phyloP scores from a whole-genome alignment of 1,139 yeast species.

The Candida sp. region DNA sequence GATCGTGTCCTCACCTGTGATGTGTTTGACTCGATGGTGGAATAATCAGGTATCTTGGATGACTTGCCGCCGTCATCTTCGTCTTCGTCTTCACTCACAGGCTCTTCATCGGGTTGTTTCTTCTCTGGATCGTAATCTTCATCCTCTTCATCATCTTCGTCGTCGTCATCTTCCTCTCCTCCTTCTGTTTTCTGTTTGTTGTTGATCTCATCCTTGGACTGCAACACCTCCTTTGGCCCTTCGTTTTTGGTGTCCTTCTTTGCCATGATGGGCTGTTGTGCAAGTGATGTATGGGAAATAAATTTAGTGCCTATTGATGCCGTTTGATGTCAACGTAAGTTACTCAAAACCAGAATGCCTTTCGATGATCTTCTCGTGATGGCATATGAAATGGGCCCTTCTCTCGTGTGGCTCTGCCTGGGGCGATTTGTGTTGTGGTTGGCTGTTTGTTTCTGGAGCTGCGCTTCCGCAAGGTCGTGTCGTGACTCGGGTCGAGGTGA shows the following conservation, averaged over 20 bases:
- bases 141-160: slow-evolving; percentile 17
- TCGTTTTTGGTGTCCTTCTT: background rate
- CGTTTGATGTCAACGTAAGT: background rate
- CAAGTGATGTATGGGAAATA: background rate
- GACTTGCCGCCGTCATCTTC: slow-evolving; percentile 25
- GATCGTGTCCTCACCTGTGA: slow-evolving; percentile 44
- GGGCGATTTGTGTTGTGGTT: background rate
- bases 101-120: slow-evolving; percentile 14
- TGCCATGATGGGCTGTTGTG: background rate
- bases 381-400: background rate
- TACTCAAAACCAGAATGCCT: background rate
- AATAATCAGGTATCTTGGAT: slow-evolving; percentile 36
- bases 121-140: slow-evolving; percentile 18
- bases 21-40: slow-evolving; percentile 33
- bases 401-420: background rate
- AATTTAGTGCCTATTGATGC: background rate
- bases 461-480: too few species aligned
- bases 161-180: slow-evolving; percentile 5
- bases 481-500: background rate
- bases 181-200: background rate
- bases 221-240: background rate
- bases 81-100: slow-evolving; percentile 34
- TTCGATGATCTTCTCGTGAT: background rate
- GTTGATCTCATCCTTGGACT: background rate
- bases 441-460: too few species aligned